Conservation (phyloP, 345 rosid genomes). For the Melaleuca alternifolia region DNA sequence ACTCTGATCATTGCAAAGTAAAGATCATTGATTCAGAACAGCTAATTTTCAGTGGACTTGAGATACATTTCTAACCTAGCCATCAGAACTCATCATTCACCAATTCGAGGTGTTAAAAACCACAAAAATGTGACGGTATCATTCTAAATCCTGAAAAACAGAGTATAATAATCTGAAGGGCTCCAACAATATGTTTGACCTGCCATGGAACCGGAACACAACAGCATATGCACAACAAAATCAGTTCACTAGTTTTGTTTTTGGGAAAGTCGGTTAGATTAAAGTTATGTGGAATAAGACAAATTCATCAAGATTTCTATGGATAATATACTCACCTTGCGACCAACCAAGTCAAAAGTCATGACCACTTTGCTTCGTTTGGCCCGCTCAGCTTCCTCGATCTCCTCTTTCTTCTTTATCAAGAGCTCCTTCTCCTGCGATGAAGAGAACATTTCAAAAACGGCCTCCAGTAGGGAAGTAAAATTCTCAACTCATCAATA, state of each 20-base stretch:
- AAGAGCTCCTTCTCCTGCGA: constrained; percentile 79
- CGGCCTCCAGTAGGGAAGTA: background rate
- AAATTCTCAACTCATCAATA: background rate
- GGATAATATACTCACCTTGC: constrained; percentile 43
- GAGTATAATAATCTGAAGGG: background rate
- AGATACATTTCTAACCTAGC: background rate
- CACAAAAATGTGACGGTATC: background rate
- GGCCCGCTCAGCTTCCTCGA: constrained; percentile 68
- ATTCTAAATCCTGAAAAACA: background rate
- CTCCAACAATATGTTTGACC: background rate
- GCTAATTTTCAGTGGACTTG: background rate
- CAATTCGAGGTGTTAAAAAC: background rate
- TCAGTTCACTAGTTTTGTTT: background rate
- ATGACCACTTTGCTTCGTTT: constrained; percentile 70
- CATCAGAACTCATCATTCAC: background rate
- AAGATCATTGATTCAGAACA: background rate
- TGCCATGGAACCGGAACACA: background rate
- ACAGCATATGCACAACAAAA: background rate
- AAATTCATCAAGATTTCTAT: background rate
- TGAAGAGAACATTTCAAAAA: background rate
- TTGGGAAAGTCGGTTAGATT: background rate
- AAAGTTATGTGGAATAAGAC: background rate
- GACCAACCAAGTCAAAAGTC: constrained; percentile 89
- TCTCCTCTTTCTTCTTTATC: constrained; percentile 67
- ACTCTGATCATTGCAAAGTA: background rate